phyloP scores from a whole-genome alignment of 2,329 filamentous ascomycete species.

The Colletotrichum godetiae region DNA sequence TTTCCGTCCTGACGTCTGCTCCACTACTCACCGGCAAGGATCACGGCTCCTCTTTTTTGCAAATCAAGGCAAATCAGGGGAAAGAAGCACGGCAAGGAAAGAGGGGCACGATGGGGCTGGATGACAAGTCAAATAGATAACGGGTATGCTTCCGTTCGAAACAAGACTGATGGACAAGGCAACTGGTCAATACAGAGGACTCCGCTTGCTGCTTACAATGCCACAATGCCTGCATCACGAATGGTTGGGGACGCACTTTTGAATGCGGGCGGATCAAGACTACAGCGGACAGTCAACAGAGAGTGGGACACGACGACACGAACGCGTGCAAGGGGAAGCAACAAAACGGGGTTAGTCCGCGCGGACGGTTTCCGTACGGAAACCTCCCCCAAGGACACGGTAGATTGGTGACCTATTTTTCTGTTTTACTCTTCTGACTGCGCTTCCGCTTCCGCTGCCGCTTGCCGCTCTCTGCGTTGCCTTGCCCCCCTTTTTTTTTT shows the following conservation, averaged over 20 bases:
- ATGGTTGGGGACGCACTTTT: conserved; percentile 17
- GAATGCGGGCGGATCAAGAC: conserved; percentile 21
- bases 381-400: too few relatives aligned
- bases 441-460: not conserved
- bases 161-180: not conserved
- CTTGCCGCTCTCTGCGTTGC: not conserved
- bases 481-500: not conserved
- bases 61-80: conserved; percentile 18
- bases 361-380: conserved; percentile 12
- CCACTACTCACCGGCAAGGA: not conserved
- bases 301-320: not conserved
- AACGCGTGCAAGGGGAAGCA: not conserved
- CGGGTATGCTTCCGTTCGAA: conserved; percentile 4
- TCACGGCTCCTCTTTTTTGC: conserved; percentile 19
- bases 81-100: not conserved
- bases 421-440: not conserved
- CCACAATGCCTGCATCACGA: conserved; percentile 30
- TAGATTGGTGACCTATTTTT: not conserved
- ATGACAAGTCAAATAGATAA: conserved; percentile 18
- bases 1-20: not conserved
- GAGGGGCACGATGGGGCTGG: not conserved
- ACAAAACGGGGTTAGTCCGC: not conserved
- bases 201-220: conserved; percentile 32
- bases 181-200: not conserved
- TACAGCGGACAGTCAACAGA: conserved; percentile 1